Base-by-base conservation (phyloP, 495 filamentous ascomycete genomes). In the Aspergillus conjunctus region DNA sequence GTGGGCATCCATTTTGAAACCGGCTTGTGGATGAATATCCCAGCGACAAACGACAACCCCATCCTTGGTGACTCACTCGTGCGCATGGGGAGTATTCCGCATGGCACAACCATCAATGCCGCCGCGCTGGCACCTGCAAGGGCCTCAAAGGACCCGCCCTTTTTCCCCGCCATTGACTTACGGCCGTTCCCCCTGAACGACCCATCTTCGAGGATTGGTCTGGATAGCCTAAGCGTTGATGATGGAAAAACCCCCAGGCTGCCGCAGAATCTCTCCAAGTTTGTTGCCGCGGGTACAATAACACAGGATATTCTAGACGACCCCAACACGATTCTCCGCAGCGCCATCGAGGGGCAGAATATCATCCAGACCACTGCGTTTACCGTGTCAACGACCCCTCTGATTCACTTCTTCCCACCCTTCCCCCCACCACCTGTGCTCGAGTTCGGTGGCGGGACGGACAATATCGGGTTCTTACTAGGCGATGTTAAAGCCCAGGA, bases 321-420 rank as follows among this genome's bases (percentile, higher is more conserved):
- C 39, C 39, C 39, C 9, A 43, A 43, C 39, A 43, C 39, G 12
- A 43, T 43, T 43, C 39, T 43, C 39, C 39, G 39, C 4, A 43
- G 39, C 39, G 39, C 39, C 39, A 43, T 43, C 39, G 39, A 43
- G 39, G 39, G 39, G 39, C 39, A 43, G 12, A 43, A 43, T 43
- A 43, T 43, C 39, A 43, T 12, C 39, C 39, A 43, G 14, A 43
- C 39, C 9, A 43, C 14, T 43, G 39, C 10, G 17, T 43, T 43
- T 43, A 43, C 39, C 6, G 39, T 43, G 39, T 43, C 39, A 12
- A 43, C 39, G 39, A 43, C 39, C 39, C 39, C 39, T 43, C 39
- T 43, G 39, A 43, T 43, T 43, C 39, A 43, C 39, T 43, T 43
- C 39, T 43, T 43, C 39, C 39, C 39, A 43, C 39, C 39, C 12